Conservation (phyloP, 2,329 filamentous ascomycete species). For the Myriosclerotinia duriaeana region DNA sequence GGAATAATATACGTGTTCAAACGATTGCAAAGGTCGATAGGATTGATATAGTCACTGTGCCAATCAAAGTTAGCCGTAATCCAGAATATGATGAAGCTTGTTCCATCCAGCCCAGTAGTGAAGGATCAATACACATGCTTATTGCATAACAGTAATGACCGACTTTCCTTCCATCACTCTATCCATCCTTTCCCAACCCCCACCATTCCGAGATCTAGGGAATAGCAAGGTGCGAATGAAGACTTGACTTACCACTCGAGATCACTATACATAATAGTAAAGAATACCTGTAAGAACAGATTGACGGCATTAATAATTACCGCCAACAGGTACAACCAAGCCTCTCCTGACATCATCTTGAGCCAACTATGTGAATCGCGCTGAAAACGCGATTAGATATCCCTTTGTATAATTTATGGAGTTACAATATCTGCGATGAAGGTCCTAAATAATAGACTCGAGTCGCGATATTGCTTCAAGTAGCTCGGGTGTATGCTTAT, state of each 20-base stretch:
- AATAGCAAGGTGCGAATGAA: neutral
- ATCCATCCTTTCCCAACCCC: neutral
- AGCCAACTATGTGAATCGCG: slow-evolving; percentile 26
- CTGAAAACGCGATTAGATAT: slow-evolving; percentile 21
- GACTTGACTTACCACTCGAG: slow-evolving; percentile 86
- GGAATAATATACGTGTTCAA: slow-evolving; percentile 99
- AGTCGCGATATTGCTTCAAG: slow-evolving; percentile 13
- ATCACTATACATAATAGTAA: slow-evolving; percentile 99
- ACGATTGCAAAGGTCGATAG: slow-evolving; percentile 99
- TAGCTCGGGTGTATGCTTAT: slow-evolving; percentile 19
- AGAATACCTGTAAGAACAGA: slow-evolving; percentile 99
- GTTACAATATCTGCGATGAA: slow-evolving; percentile 8
- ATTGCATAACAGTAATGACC: neutral
- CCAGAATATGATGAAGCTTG: neutral
- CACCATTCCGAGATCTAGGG: neutral
- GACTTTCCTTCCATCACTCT: neutral
- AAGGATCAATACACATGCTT: slow-evolving; percentile 1
- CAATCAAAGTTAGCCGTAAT: slow-evolving; percentile 19
- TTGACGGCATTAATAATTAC: slow-evolving; percentile 99
- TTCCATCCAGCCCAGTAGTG: neutral
- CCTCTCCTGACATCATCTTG: slow-evolving; percentile 86
- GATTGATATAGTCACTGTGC: slow-evolving; percentile 96
- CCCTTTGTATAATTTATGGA: neutral
- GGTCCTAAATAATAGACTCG: neutral
- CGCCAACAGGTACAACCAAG: slow-evolving; percentile 95